Evolutionary conservation across 2,329 filamentous ascomycete genomes (phyloP).

Genomic region (Xylaria sp.): DNA sequence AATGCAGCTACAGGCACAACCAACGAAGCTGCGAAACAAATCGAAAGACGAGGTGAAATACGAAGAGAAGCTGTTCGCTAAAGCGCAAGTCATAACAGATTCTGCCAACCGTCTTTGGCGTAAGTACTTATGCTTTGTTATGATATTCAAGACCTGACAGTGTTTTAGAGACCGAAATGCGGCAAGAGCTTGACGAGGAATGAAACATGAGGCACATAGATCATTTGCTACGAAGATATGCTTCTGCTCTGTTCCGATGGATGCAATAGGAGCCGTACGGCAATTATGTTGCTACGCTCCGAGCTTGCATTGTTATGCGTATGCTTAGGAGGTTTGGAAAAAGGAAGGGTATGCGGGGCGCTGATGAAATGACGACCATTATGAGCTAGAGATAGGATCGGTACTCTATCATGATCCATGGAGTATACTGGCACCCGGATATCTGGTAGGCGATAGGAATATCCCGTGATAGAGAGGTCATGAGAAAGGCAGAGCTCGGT

Average conservation of each 20-base stretch:
- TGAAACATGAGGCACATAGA: conserved; percentile 16
- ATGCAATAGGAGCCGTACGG: neutral
- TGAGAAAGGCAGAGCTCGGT: conserved; percentile 22
- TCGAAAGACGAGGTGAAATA: conserved; percentile 68
- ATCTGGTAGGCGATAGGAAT: neutral
- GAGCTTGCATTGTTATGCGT: neutral
- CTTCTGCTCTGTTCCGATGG: neutral
- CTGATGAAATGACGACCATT: neutral
- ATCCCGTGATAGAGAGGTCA: neutral
- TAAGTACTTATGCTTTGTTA: conserved; percentile 53
- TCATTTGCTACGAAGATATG: neutral
- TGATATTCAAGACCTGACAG: conserved; percentile 34
- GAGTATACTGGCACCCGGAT: neutral
- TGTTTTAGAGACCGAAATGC: conserved; percentile 60
- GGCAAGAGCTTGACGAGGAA: conserved; percentile 61
- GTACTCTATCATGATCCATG: neutral
- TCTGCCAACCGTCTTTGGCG: conserved; percentile 78
- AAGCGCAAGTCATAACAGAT: conserved; percentile 74
- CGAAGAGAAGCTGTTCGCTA: conserved; percentile 71
- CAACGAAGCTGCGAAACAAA: conserved; percentile 69
- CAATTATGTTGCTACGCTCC: neutral
- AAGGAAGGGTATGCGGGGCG: neutral
- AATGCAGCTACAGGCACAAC: conserved; percentile 66
- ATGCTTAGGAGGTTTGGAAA: neutral
- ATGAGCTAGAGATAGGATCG: neutral